Base-by-base conservation (phyloP, 2,329 filamentous ascomycete genomes). In the Orbilia ellipsospora region DNA sequence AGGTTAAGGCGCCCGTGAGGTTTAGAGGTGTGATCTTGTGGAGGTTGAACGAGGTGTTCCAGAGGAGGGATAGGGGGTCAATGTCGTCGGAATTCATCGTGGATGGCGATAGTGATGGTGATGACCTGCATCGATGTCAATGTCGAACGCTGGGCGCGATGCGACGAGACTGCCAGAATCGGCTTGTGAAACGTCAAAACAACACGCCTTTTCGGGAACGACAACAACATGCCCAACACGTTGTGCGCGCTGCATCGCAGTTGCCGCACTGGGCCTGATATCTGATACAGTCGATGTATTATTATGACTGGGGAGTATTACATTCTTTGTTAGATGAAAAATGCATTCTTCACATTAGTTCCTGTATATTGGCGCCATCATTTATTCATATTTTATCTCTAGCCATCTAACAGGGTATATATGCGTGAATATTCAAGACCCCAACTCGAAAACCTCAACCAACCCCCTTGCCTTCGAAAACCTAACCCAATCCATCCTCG, bases 401-500 rank as follows among this genome's bases (percentile, higher is more conserved):
- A 36, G 5, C 31, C 10, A 36, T 36, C 31, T 36, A 23, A 23
- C 23, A 23, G 23, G 23, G 23, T 23, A 36, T 36, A 3, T 7
- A 36, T 7, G 31, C 31, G 5, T 2, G 10, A 36, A 6, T 7
- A 36, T 36, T 54, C 67, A 48, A 20, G 20, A 50, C 52, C 62
- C 69, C n/a, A 74, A 20, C 23, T 74, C 69, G 28, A 67, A 74
- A 18, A 74, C 63, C 55, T 74, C 69, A 5, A 62, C 36, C 10
- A 74, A 31, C 1, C 69, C 69, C 23, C 69, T 50, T 0, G 48
- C 42, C 16, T 23, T 74, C 6, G 69, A 74, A 59, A 74, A 74
- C 23, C 69, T 45, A 1, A 67, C 56, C 69, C 69, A 74, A 28
- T 67, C 63, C 69, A 74, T 74, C 36, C 69, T 62, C 4, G 69